Conservation (phyloP, 192 early-diverging fungal species). For the Linderina pennispora region DNA sequence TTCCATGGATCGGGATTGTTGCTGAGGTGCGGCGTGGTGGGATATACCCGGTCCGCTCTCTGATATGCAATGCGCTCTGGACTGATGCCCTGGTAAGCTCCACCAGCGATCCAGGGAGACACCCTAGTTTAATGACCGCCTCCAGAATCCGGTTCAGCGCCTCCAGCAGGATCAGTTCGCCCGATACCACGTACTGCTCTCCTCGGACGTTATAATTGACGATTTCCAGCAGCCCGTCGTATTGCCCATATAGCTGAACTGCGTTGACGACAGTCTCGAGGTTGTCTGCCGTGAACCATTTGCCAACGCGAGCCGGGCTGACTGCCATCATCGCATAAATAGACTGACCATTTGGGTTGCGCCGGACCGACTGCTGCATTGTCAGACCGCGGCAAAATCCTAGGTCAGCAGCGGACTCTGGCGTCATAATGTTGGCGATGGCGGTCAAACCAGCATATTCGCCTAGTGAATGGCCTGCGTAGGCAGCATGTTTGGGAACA, state of each 20-base stretch:
- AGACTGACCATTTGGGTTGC: conserved; percentile 67
- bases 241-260: conserved; percentile 47
- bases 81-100: conserved; percentile 57
- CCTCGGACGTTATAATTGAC: conserved; percentile 95
- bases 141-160: conserved; percentile 65
- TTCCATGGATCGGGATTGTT: conserved; percentile 84
- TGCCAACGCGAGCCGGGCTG: conserved; percentile 77
- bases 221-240: conserved; percentile 77
- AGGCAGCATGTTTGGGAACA: conserved; percentile 69
- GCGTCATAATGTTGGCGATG: conserved; percentile 70
- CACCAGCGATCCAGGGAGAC: conserved; percentile 67
- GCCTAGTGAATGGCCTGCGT: conserved; percentile 92
- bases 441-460: conserved; percentile 88
- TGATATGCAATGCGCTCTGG: conserved; percentile 3
- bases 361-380: conserved; percentile 86
- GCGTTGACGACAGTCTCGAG: conserved; percentile 65
- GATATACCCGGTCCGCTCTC: conserved; percentile 54
- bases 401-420: conserved; percentile 79
- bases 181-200: conserved; percentile 90
- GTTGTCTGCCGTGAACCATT: conserved; percentile 72
- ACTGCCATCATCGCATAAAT: conserved; percentile 89
- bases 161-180: conserved; percentile 71
- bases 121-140: conserved; percentile 65
- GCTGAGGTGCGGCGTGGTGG: conserved; percentile 73
- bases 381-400: conserved; percentile 95